Base-by-base conservation (phyloP, 2,329 filamentous ascomycete species). In the Hypoxylon rubiginosum region DNA sequence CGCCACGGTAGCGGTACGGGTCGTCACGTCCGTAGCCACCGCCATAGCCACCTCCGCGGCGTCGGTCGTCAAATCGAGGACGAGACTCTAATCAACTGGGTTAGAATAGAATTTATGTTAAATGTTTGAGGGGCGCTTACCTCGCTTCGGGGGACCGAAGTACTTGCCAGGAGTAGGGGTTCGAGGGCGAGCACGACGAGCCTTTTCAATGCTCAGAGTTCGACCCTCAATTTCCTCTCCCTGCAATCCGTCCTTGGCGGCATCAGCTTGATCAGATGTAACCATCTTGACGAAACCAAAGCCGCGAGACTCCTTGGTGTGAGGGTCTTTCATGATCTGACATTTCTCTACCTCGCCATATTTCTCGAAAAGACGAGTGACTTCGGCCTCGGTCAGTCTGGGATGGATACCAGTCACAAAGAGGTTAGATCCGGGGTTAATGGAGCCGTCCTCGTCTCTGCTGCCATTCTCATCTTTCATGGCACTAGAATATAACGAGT, bases 211-310 rank as follows among this genome's bases (percentile, higher is more conserved):
- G 87, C 94, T 97, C 76, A 99, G 84, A 67, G 94, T 97, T 74
- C 96, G 92, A 67, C 96, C 96, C 78, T 99, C 95, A 71, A 97
- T 94, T 73, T 93, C 89, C 81, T 98, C 95, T 77, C 95, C 95
- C 81, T 98, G 95, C 32, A 99, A 87, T 58, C 92, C 95, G 77
- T 98, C 96, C 85, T 96, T 97, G 73, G 96, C 96, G 73, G 96
- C 94, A 81, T 99, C 96, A 70, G 96, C 96, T 82, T 97, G 92
- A 60, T 98, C 95, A 52, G 93, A 89, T 63, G 93, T 97, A 66
- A 94, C 90, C 95, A 99, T 98, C 86, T 99, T 98, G 79, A 99
- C 96, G 84, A 99, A 99, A 61, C 96, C 96, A 73, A 99, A 99
- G 72, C 96, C 96, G 81, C 96, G 96, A 74, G 95, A 98, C 82